Evolutionary conservation across 1,284 basidiomycete species (phyloP).

Genomic region (Heterobasidion irregulare): DNA sequence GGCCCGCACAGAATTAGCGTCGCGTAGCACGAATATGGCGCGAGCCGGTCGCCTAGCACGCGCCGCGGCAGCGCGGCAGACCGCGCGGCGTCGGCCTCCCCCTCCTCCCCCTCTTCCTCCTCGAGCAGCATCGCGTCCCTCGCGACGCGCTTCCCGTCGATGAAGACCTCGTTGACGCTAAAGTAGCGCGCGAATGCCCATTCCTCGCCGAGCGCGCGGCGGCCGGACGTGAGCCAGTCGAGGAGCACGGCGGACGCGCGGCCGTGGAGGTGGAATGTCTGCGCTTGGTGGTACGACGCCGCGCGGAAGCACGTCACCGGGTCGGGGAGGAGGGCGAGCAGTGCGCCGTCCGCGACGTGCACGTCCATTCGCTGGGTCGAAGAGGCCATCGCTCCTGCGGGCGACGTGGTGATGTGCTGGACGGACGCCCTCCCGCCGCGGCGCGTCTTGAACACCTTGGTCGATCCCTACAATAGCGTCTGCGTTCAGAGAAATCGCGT

Average conservation of each 20-base stretch:
- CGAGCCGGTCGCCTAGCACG: constrained; percentile 51
- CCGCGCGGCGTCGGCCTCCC: background rate
- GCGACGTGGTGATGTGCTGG: constrained; percentile 1
- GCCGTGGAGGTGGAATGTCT: constrained; percentile 60
- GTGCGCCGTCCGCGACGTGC: constrained; percentile 38
- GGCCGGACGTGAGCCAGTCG: constrained; percentile 90
- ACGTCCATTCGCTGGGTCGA: constrained; percentile 46
- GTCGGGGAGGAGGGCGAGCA: constrained; percentile 81
- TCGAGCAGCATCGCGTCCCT: constrained; percentile 76
- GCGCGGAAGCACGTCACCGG: constrained; percentile 86
- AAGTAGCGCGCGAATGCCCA: constrained; percentile 87
- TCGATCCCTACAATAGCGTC: constrained; percentile 58
- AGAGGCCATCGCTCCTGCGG: constrained; percentile 1
- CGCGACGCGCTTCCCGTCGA: constrained; percentile 55
- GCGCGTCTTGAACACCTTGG: constrained; percentile 85
- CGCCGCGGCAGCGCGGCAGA: constrained; percentile 25
- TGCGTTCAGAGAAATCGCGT: background rate
- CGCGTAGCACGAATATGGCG: constrained; percentile 81
- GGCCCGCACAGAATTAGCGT: constrained; percentile 73
- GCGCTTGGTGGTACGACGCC: constrained; percentile 78
- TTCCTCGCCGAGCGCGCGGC: constrained; percentile 72
- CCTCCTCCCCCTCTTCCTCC: constrained; percentile 18
- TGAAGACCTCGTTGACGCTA: constrained; percentile 78
- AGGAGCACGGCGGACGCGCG: constrained; percentile 63
- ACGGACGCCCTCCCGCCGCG: constrained; percentile 37